phyloP scores from a whole-genome alignment of 176 grass and related monocot species.

The Cymbopogon citratus region DNA sequence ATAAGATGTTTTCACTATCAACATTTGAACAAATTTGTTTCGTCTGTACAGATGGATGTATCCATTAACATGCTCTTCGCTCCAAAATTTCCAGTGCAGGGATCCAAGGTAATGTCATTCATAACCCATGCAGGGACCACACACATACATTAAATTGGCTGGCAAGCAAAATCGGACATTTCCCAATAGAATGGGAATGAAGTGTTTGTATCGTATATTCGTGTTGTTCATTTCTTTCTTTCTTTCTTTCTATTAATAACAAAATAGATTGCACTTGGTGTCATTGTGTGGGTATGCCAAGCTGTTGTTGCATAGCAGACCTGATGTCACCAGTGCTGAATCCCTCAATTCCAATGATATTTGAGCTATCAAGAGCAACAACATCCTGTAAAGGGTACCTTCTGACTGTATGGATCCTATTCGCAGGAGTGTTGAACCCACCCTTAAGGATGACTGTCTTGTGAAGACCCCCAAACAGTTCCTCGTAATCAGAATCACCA shows the following conservation, averaged over 20 bases:
- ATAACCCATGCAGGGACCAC: conserved; percentile 16
- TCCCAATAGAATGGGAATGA: conserved; percentile 38
- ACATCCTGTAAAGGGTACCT: conserved; percentile 78
- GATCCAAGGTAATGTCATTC: conserved; percentile 9
- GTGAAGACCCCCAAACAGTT: conserved; percentile 72
- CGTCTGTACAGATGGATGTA: neutral
- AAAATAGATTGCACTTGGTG: neutral
- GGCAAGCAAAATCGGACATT: conserved; percentile 40
- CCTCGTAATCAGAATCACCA: conserved; percentile 87
- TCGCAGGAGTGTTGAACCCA: conserved; percentile 57
- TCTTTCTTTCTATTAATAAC: neutral
- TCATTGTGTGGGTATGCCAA: conserved; percentile 36
- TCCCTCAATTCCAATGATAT: conserved; percentile 60
- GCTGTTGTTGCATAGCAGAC: conserved; percentile 50
- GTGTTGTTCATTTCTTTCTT: conserved; percentile 24
- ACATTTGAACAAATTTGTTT: conserved; percentile 7
- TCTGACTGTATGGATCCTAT: conserved; percentile 53
- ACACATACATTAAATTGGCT: conserved; percentile 4
- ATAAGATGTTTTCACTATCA: neutral
- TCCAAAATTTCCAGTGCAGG: neutral
- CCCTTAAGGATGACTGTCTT: conserved; percentile 86
- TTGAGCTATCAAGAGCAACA: conserved; percentile 67
- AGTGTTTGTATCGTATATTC: conserved; percentile 26
- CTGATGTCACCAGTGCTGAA: conserved; percentile 42
- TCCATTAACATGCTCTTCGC: neutral